Evolutionary conservation across 345 rosid species (phyloP).

Genomic region (Triadica sebifera): DNA sequence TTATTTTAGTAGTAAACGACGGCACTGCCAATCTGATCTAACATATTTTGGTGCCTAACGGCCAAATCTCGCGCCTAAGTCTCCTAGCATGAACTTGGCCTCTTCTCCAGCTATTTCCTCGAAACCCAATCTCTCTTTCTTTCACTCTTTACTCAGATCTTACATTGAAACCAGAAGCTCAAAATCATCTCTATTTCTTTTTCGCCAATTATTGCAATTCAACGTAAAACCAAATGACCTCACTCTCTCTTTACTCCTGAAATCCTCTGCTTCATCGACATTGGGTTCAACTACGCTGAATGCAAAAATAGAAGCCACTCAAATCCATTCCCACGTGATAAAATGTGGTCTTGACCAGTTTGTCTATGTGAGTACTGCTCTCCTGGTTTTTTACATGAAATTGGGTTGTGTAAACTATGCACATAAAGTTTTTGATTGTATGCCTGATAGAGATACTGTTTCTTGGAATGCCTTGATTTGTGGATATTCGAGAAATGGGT

Average conservation of each 20-base stretch:
- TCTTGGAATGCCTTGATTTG: slow-evolving; percentile 79
- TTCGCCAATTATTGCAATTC: slow-evolving; percentile 53
- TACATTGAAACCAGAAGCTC: slow-evolving; percentile 32
- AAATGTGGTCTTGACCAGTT: slow-evolving; percentile 54
- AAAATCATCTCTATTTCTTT: slow-evolving; percentile 39
- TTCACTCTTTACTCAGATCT: slow-evolving; percentile 52
- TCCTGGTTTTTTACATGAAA: slow-evolving; percentile 43
- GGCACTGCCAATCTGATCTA: too few species aligned
- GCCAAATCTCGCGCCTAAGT: slow-evolving; percentile 12
- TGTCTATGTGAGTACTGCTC: slow-evolving; percentile 56
- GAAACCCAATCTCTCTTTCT: slow-evolving; percentile 34
- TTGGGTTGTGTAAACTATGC: slow-evolving; percentile 42
- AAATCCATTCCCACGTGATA: slow-evolving; percentile 51
- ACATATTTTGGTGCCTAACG: background rate
- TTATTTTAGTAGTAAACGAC: too few species aligned
- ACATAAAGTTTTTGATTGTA: slow-evolving; percentile 52
- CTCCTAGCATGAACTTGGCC: slow-evolving; percentile 14
- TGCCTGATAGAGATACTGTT: slow-evolving; percentile 65
- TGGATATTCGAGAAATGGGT: slow-evolving; percentile 66
- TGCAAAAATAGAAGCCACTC: slow-evolving; percentile 31
- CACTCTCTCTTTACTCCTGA: slow-evolving; percentile 56
- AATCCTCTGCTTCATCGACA: slow-evolving; percentile 29
- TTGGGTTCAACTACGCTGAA: slow-evolving; percentile 16
- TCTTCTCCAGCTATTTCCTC: slow-evolving; percentile 2
- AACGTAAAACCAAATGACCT: slow-evolving; percentile 46